phyloP scores from a whole-genome alignment of 2,329 filamentous ascomycete species.

The Didymella segeticola region DNA sequence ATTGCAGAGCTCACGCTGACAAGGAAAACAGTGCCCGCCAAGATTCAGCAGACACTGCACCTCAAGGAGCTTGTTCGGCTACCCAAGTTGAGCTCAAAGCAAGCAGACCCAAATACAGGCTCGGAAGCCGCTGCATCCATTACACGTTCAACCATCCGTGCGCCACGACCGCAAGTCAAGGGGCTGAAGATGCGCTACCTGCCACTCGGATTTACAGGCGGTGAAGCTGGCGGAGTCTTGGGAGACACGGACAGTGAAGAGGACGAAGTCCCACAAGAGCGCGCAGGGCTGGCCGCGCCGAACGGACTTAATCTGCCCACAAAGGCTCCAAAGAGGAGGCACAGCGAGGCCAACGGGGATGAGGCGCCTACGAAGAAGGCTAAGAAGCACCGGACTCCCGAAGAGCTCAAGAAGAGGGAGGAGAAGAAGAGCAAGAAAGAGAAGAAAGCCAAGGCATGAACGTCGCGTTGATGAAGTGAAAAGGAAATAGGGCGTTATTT shows the following conservation, averaged over 20 bases:
- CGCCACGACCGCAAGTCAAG: conserved; percentile 69
- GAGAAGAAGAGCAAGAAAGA: conserved; percentile 49
- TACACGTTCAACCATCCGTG: conserved; percentile 58
- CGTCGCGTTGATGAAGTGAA: not conserved
- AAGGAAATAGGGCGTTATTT: not conserved
- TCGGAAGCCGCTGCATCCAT: conserved; percentile 51
- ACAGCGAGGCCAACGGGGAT: conserved; percentile 39
- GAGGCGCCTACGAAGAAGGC: conserved; percentile 48
- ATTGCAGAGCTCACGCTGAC: conserved; percentile 10
- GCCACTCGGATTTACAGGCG: conserved; percentile 65
- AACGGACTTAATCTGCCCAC: conserved; percentile 31
- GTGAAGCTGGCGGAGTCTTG: conserved; percentile 52
- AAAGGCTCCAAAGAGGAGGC: conserved; percentile 48
- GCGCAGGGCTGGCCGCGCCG: conserved; percentile 33
- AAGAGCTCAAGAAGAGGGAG: conserved; percentile 46
- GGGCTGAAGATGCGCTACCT: conserved; percentile 72
- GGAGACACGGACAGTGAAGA: conserved; percentile 53
- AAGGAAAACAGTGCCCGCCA: conserved; percentile 26
- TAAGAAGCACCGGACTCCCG: conserved; percentile 46
- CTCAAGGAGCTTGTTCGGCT: conserved; percentile 69
- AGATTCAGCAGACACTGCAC: conserved; percentile 67
- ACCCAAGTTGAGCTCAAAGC: conserved; percentile 50
- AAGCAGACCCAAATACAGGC: conserved; percentile 50
- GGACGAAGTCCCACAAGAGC: conserved; percentile 43
- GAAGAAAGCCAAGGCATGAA: conserved; percentile 36